These are phyloP conservation scores for Phytophthora sansomeana DNA, from an alignment of 352 stramenopile species.

Conservation along the genomic window DNA sequence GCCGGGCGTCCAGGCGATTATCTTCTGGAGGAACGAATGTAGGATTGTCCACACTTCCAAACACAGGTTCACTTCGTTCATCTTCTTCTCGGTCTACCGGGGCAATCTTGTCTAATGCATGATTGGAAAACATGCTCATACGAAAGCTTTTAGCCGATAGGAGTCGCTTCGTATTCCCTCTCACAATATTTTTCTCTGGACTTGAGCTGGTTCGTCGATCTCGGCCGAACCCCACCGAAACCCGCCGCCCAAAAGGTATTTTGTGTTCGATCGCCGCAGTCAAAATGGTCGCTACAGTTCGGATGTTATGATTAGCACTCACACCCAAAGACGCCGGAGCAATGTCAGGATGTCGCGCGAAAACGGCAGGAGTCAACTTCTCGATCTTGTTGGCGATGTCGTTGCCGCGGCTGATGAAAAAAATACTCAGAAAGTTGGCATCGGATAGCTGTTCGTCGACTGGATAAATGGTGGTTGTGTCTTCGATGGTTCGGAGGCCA, in stretches of 20 bases:
- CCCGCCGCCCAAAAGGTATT: conserved; percentile 29
- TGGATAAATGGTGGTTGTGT: conserved; percentile 57
- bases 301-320: conserved; percentile 40
- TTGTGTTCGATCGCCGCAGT: conserved; percentile 42
- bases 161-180: conserved; percentile 6
- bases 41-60: conserved; percentile 15
- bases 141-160: conserved; percentile 18
- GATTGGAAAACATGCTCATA: conserved; percentile 32
- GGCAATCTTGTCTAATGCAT: conserved; percentile 34
- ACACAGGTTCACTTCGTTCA: conserved; percentile 14
- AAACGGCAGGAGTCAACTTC: conserved; percentile 53
- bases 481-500: conserved; percentile 61
- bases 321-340: conserved; percentile 44
- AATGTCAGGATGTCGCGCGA: conserved; percentile 60
- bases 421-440: conserved; percentile 64
- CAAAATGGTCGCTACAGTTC: conserved; percentile 47
- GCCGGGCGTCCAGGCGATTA: conserved; percentile 22
- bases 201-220: conserved; percentile 25
- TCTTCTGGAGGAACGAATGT: conserved; percentile 6
- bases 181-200: conserved; percentile 6
- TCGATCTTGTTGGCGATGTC: conserved; percentile 67
- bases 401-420: conserved; percentile 61
- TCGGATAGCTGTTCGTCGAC: conserved; percentile 56
- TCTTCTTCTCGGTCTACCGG: conserved; percentile 34
- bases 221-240: conserved; percentile 31